phyloP scores from a whole-genome alignment of 441 rosid genomes.

The Theobroma grandiflorum region DNA sequence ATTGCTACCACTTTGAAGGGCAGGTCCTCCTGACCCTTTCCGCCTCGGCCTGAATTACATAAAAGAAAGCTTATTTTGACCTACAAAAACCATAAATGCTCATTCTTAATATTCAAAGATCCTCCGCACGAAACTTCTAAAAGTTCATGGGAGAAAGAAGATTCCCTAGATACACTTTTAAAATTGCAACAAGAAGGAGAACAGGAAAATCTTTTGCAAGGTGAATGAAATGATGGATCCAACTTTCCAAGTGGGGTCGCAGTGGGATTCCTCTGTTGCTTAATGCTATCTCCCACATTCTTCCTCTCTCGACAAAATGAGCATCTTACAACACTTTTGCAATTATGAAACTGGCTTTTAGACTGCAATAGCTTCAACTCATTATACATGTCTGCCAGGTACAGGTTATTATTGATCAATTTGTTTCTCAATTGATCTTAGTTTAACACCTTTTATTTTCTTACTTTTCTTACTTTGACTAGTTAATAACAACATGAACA shows the following conservation, averaged over 20 bases:
- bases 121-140: neutral
- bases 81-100: too few relatives aligned
- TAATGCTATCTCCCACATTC: neutral
- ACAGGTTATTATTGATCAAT: neutral
- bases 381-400: neutral
- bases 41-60: too few relatives aligned
- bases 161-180: neutral
- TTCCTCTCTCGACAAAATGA: slow-evolving; percentile 4
- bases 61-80: too few relatives aligned
- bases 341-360: neutral
- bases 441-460: too few relatives aligned
- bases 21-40: too few relatives aligned
- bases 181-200: neutral
- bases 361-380: neutral
- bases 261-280: slow-evolving; percentile 9
- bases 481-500: too few relatives aligned
- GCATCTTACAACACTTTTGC: neutral
- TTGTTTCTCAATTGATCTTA: neutral
- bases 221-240: neutral
- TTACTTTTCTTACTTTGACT: neutral
- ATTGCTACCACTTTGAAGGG: too few relatives aligned
- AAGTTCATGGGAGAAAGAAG: neutral
- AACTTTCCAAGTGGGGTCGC: neutral
- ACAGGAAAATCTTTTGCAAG: neutral
- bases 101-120: too few relatives aligned